These are phyloP conservation scores for Cystobasidium ongulense DNA, from an alignment of 768 basidiomycete species.

Conservation along the genomic window DNA sequence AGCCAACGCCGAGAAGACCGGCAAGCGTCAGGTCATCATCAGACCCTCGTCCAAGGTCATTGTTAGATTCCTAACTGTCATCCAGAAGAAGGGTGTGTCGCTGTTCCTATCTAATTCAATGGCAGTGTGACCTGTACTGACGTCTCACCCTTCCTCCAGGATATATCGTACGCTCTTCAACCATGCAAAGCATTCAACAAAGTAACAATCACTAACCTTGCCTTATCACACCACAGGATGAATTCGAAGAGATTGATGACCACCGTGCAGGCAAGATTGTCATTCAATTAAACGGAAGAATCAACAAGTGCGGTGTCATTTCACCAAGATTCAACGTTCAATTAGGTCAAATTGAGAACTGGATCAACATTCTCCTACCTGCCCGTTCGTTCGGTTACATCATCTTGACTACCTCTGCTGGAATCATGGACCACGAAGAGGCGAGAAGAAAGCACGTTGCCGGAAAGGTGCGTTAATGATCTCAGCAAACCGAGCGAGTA, in stretches of 20 bases:
- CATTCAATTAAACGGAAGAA: slow-evolving; percentile 91
- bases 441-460: slow-evolving; percentile 96
- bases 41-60: slow-evolving; percentile 96
- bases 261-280: slow-evolving; percentile 98
- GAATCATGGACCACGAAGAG: slow-evolving; percentile 98
- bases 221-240: slow-evolving; percentile 2
- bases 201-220: not conserved
- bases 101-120: not conserved
- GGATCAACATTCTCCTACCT: slow-evolving; percentile 94
- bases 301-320: slow-evolving; percentile 99
- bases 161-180: slow-evolving; percentile 11
- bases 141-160: slow-evolving; percentile 20
- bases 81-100: slow-evolving; percentile 90
- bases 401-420: slow-evolving; percentile 94
- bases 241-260: slow-evolving; percentile 83
- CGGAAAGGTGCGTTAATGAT: slow-evolving; percentile 62
- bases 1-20: slow-evolving; percentile 91
- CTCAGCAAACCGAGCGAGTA: not conserved
- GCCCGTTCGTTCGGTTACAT: slow-evolving; percentile 93
- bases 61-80: slow-evolving; percentile 92
- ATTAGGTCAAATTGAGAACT: slow-evolving; percentile 79
- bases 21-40: slow-evolving; percentile 98
- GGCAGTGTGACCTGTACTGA: not conserved
- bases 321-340: slow-evolving; percentile 88
- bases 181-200: not conserved